Base-by-base conservation (phyloP, 306 rosid species). In the Vachellia pachyceras region DNA sequence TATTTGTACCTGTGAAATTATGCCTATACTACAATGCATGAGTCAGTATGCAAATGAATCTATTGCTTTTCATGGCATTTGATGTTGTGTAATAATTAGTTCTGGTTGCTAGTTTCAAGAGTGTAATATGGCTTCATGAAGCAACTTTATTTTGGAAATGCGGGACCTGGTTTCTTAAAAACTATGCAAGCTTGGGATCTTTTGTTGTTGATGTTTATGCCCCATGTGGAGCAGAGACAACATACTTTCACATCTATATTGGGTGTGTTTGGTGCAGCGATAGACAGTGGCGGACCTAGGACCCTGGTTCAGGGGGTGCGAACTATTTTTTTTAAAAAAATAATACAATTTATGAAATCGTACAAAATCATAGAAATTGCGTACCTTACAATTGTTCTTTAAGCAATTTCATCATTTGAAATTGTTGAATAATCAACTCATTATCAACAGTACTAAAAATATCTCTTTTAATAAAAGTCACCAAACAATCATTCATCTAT, bases 31-130 rank as follows among this genome's bases (percentile, higher is more conserved):
- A n/a, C 49, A 22, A 61, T 61, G 40, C 68, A 11, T n/a, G 73
- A 41, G 52, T n/a, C 72, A 66, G 72, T 39, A 39, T 39, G 72
- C 29, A 39, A n/a, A 39, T 67, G 33, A 67, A 44, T 18, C 49
- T 13, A 67, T 0, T 37, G 7, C 12, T 1, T 69, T 69, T 69
- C 36, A 41, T 20, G 44, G 9, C 44, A 40, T 68, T 9, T 50
- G 54, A n/a, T 20, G 42, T 20, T 52, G 6, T 42, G 18, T 20
- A 11, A 11, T 18, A 29, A 66, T 66, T 39, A 37, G 47, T 37
- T 39, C 15, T 66, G 72, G 3, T 39, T 39, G 7, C 12, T 39
- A 17, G 12, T 66, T 66, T 37, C 47, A 3, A 17, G 47, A 42
- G 33, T 41, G 52, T 41, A 15, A 42, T 41, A 44, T 42, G n/a